Evolutionary conservation across 306 rosid species (phyloP), one percentile per base, ranked within the genome.

Genomic region (Gynostemma pentaphyllum): DNA sequence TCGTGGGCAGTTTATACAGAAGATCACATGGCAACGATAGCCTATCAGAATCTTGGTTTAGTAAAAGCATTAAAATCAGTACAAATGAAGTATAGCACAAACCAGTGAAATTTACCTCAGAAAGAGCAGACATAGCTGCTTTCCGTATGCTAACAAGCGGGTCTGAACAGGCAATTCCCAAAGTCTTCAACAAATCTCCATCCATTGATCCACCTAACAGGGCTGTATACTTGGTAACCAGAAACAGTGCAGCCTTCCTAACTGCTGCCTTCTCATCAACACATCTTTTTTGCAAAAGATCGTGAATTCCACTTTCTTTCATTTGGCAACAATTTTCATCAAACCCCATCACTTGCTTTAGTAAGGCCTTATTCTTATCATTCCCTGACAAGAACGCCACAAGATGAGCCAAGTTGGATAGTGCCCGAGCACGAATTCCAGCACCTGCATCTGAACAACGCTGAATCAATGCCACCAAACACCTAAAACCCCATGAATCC

Each of bases 181-280:
- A 76, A 24, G 83, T 80, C 82, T 85, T 85, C 61, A 91, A 82
- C 79, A 91, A 81, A 61, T 78, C 79, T 74, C 79, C 86, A 74
- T 87, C 96, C 73, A 91, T 74, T 7, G 88, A 73, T 24, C 92
- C 83, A 5, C 82, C 86, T 23, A 82, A 76, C 50, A 85, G 75
- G 14, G 88, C 76, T 60, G 85, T 88, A 70, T 84, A 69, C 67
- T 84, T 91, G 75, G 90, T 83, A 68, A 84, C 83, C 21, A 91
- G 71, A 73, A 74, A 79, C 69, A 91, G 75, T 14, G 98, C 89
- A 52, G 98, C 86, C 82, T 79, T 91, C 81, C 96, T 82, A 9
- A 91, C 98, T 45, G 77, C 92, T 8, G 96, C 87, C 75, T 88
- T 91, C 78, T 91, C 96, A 73, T 91, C 98, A 83, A 73, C 72